Base-by-base conservation (phyloP, 371 early-diverging fungal species). In the Mucor ambiguus region DNA sequence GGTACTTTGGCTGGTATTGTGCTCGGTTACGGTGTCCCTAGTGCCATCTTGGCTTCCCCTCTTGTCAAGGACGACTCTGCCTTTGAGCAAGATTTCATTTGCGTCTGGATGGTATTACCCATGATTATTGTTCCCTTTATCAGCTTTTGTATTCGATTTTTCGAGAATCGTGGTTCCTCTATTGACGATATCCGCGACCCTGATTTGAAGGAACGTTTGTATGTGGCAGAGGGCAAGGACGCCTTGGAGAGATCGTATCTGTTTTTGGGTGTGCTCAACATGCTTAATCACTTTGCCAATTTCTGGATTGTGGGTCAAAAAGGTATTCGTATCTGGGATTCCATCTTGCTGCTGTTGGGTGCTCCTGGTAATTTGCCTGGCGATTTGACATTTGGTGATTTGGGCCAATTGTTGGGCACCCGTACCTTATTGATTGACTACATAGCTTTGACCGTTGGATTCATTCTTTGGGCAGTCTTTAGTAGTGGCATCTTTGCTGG, bases 271-370 rank as follows among this genome's bases (percentile, higher is more conserved):
- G 29, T 68, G 0, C 4, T 64, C 1, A 75, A 75, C 18, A 66
- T 75, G 60, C 3, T 72, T 0, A 6, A 66, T 1, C 69, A 71
- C 24, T 68, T 38, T 26, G 58, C 41, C 9, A n/a, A 63, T 3
- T 64, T 49, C 46, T 26, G 59, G 28, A 32, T 35, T 5, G 18
- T 68, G 2, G 52, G 33, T 5, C 41, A 52, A 16, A 32, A 63
- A 28, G 68, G 71, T 20, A 68, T 74, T 24, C 63, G 55, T 26
- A n/a, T 74, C 22, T 48, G 60, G 41, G 74, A 71, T 44, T 41
- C 71, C 4, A 12, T 74, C 7, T 16, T 71, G 9, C 28, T 74
- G 41, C 37, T 74, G 1, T 46, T 71, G 14, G 52, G 55, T 26
- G 69, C 69, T 12, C 72, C 72, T 22, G 54, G 46, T n/a, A 61